These are phyloP conservation scores for Oropetium thomaeum DNA, from an alignment of 176 grass and related monocot genomes.

Conservation along the genomic window DNA sequence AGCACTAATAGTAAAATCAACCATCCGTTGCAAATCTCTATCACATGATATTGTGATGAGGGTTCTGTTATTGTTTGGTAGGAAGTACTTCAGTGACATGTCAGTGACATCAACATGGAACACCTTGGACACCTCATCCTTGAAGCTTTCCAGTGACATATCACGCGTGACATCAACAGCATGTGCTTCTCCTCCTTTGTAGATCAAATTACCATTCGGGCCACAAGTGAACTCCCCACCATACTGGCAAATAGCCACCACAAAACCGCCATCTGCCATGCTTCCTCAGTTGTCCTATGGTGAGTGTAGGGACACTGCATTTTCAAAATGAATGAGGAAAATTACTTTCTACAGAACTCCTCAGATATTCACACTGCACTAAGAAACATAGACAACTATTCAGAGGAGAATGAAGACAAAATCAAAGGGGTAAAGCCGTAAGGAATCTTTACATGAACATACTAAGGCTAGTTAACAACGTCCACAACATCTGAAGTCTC, in stretches of 20 bases:
- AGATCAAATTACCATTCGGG: conserved; percentile 64
- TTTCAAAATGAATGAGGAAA: not conserved
- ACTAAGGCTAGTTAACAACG: not conserved
- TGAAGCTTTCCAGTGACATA: conserved; percentile 69
- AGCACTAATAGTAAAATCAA: conserved; percentile 78
- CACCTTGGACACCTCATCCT: conserved; percentile 71
- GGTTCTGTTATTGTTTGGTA: conserved; percentile 78
- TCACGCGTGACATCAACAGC: conserved; percentile 68
- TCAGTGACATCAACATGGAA: conserved; percentile 70
- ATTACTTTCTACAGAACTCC: not conserved
- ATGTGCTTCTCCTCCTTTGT: conserved; percentile 92
- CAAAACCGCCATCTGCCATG: conserved; percentile 28
- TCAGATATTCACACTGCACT: not conserved
- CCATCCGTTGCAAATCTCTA: conserved; percentile 90
- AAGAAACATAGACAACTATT: not conserved
- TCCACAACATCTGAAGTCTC: not conserved
- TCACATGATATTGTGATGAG: conserved; percentile 89
- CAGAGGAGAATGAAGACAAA: not conserved
- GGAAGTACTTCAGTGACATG: conserved; percentile 89
- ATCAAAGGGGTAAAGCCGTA: not conserved
- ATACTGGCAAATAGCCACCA: conserved; percentile 87
- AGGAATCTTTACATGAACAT: not conserved
- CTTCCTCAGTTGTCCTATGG: not conserved
- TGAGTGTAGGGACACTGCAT: not conserved
- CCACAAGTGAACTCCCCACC: conserved; percentile 84